A percentile compares a stretch with the other conserved stretches of the same genome.
Conservation (phyloP, 1,284 basidiomycete species). For the Heterobasidion annosum region DNA sequence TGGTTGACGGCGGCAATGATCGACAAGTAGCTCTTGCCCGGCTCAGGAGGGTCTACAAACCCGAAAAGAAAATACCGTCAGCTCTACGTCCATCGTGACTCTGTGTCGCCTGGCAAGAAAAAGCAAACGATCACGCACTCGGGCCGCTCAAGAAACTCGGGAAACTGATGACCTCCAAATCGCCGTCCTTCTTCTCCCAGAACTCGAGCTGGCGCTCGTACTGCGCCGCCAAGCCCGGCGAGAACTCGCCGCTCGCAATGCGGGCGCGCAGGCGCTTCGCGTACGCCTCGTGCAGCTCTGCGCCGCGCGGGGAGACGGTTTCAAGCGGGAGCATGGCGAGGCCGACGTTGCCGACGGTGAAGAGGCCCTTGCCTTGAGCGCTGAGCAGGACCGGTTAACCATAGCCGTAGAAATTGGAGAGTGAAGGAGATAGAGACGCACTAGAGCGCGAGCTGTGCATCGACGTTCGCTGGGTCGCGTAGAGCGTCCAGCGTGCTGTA, state of each 20-base stretch:
- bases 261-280: conserved; percentile 1
- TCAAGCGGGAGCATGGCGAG: conserved; percentile 7
- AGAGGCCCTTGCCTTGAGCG: conserved; percentile 7
- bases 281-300: background rate
- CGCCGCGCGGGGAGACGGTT: conserved; percentile 2
- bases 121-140: conserved; percentile 6
- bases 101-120: background rate
- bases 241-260: conserved; percentile 1
- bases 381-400: background rate
- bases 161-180: conserved; percentile 12
- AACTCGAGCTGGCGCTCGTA: conserved; percentile 8
- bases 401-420: background rate
- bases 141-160: conserved; percentile 12
- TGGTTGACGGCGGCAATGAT: conserved; percentile 9
- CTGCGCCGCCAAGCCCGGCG: conserved; percentile 10
- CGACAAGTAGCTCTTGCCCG: conserved; percentile 14
- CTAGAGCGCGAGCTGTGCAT: conserved; percentile 13
- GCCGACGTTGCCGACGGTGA: conserved; percentile 8
- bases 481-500: too few species aligned
- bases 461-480: too few species aligned
- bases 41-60: conserved; percentile 5
- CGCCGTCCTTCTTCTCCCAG: background rate
- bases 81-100: too few species aligned
- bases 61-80: too few species aligned
- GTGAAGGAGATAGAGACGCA: conserved; percentile 6